Evolutionary conservation across 345 rosid genomes (phyloP).

Genomic region (Cochlearia excelsa): DNA sequence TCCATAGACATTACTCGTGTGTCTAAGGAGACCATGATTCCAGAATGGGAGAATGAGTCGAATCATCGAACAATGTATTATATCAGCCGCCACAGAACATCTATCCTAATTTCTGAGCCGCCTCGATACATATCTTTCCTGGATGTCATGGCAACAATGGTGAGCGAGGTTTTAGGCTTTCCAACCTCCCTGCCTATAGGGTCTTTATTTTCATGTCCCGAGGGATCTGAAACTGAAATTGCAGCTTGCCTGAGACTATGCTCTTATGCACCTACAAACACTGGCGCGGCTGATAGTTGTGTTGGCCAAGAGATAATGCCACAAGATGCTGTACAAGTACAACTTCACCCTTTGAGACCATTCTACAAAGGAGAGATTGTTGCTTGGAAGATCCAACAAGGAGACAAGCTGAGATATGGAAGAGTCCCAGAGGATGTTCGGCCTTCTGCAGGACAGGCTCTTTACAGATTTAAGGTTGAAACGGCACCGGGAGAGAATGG

Average conservation of each 20-base stretch:
- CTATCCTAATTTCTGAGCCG: slow-evolving; percentile 77
- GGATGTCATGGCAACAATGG: slow-evolving; percentile 72
- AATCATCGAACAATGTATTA: slow-evolving; percentile 65
- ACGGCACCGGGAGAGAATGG: slow-evolving; percentile 56
- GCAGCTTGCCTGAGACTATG: slow-evolving; percentile 52
- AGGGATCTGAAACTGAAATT: slow-evolving; percentile 67
- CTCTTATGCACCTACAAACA: slow-evolving; percentile 53
- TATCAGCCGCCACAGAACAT: slow-evolving; percentile 49
- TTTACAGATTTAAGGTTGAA: slow-evolving; percentile 84
- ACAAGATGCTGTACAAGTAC: slow-evolving; percentile 80
- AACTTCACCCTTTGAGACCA: slow-evolving; percentile 88
- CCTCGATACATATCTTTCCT: slow-evolving; percentile 66
- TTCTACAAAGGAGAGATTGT: slow-evolving; percentile 90
- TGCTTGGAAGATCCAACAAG: slow-evolving; percentile 75
- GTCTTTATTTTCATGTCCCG: slow-evolving; percentile 71
- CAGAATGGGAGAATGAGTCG: slow-evolving; percentile 59
- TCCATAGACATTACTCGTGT: slow-evolving; percentile 56
- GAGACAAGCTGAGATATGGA: slow-evolving; percentile 88
- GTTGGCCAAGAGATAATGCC: slow-evolving; percentile 76
- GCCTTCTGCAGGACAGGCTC: slow-evolving; percentile 88
- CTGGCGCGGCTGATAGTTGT: slow-evolving; percentile 41
- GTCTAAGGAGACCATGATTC: slow-evolving; percentile 54
- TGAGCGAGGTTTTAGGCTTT: slow-evolving; percentile 78
- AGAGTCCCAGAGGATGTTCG: slow-evolving; percentile 88
- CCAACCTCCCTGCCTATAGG: slow-evolving; percentile 67